Conservation (phyloP, 2,329 filamentous ascomycete species). For the Fusarium continuum region DNA sequence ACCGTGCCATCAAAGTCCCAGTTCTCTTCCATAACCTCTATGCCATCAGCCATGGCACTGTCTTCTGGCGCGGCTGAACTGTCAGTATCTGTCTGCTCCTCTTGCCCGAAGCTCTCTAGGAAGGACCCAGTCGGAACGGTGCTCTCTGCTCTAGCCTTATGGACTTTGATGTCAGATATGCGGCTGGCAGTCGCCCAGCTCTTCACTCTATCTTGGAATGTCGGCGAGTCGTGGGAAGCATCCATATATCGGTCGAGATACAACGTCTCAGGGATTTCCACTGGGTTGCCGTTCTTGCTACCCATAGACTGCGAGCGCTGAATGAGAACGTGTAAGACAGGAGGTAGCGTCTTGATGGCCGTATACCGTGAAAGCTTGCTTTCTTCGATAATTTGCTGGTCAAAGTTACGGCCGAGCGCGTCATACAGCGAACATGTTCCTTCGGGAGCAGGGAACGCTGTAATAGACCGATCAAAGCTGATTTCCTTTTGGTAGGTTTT, state of each 20-base stretch:
- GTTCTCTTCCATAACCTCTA: constrained; percentile 37
- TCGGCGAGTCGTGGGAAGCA: constrained; percentile 64
- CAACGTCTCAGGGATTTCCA: constrained; percentile 81
- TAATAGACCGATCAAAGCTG: constrained; percentile 69
- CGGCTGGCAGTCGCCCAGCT: constrained; percentile 79
- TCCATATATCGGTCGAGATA: constrained; percentile 92
- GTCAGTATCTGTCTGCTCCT: background rate
- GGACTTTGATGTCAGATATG: constrained; percentile 63
- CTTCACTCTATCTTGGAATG: constrained; percentile 71
- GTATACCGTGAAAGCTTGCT: constrained; percentile 71
- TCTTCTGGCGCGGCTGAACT: background rate
- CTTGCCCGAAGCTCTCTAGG: constrained; percentile 38
- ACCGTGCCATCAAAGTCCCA: constrained; percentile 53
- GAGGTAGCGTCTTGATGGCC: constrained; percentile 79
- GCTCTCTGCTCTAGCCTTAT: constrained; percentile 41
- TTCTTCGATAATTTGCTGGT: constrained; percentile 77
- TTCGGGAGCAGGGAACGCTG: constrained; percentile 64
- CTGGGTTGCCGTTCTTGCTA: constrained; percentile 78
- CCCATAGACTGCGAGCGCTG: constrained; percentile 81
- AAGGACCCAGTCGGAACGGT: constrained; percentile 42
- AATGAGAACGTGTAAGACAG: constrained; percentile 88
- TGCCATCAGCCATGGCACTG: background rate
- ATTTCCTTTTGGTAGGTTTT: constrained; percentile 55
- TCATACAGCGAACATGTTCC: constrained; percentile 75
- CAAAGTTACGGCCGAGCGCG: constrained; percentile 86